Conservation (phyloP, 1,284 basidiomycete species). For the Neonothopanus nambi region DNA sequence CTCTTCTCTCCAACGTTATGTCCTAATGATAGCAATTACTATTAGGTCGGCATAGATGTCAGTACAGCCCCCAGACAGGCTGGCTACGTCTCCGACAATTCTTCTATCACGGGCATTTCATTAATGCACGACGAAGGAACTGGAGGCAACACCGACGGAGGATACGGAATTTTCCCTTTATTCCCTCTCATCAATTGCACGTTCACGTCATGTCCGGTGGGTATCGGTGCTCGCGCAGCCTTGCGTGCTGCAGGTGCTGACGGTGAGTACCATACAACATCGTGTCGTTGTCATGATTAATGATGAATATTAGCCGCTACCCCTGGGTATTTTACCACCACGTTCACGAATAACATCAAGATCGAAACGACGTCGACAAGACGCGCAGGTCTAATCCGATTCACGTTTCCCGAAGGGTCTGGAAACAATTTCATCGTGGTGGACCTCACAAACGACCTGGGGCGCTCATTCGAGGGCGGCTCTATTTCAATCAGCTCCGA, state of each 20-base stretch:
- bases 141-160: constrained; percentile 49
- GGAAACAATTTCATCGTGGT: constrained; percentile 35
- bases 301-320: constrained; percentile 32
- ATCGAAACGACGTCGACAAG: constrained; percentile 48
- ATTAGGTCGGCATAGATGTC: constrained; percentile 50
- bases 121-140: constrained; percentile 56
- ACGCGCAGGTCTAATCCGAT: constrained; percentile 44
- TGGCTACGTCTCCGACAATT: constrained; percentile 44
- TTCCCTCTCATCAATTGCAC: constrained; percentile 44
- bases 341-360: constrained; percentile 46
- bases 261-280: constrained; percentile 28
- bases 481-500: constrained; percentile 31
- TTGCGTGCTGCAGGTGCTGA: constrained; percentile 40
- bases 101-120: constrained; percentile 46
- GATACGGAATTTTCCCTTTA: constrained; percentile 50
- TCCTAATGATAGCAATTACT: constrained; percentile 17
- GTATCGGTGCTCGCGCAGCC: constrained; percentile 38
- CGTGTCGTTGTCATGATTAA: no score
- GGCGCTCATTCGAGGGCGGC: constrained; percentile 50
- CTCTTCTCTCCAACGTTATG: not conserved
- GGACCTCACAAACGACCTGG: constrained; percentile 49
- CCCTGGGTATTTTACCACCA: constrained; percentile 50
- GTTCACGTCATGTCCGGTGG: constrained; percentile 43
- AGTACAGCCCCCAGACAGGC: constrained; percentile 46
- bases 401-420: constrained; percentile 35